phyloP scores from a whole-genome alignment of 768 basidiomycete genomes.

The Mycena sanguinolenta region DNA sequence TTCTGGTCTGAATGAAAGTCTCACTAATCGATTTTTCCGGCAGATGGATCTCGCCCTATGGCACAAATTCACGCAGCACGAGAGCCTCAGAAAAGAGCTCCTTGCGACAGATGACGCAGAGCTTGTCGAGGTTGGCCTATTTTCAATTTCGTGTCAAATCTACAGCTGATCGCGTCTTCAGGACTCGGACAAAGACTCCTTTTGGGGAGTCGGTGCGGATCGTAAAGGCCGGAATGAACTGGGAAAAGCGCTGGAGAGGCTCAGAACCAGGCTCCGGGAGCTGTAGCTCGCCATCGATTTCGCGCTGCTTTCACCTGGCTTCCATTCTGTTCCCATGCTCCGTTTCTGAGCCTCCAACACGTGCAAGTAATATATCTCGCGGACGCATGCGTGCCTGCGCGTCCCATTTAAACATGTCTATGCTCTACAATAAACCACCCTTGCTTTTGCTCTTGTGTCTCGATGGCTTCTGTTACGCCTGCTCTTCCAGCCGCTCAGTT shows the following conservation, averaged over 20 bases:
- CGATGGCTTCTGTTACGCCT: conserved; percentile 47
- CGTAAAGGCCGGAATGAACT: conserved; percentile 79
- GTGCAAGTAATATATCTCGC: conserved; percentile 32
- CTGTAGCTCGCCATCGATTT: conserved; percentile 33
- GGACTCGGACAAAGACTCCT: conserved; percentile 83
- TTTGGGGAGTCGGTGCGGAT: conserved; percentile 84
- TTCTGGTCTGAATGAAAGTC: neutral
- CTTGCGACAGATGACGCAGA: conserved; percentile 75
- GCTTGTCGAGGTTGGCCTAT: conserved; percentile 71
- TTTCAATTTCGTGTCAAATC: conserved; percentile 11
- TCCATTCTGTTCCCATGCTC: conserved; percentile 20
- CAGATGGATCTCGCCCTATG: conserved; percentile 78
- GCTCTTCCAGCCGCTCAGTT: conserved; percentile 43
- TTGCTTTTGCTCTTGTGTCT: conserved; percentile 19
- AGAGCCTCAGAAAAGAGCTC: conserved; percentile 68
- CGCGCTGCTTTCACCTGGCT: conserved; percentile 14
- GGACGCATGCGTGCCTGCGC: conserved; percentile 27
- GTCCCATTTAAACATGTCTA: conserved; percentile 37
- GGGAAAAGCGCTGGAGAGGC: conserved; percentile 75
- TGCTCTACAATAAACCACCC: conserved; percentile 27
- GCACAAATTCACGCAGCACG: conserved; percentile 81
- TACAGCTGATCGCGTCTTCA: conserved; percentile 40
- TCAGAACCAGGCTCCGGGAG: conserved; percentile 68
- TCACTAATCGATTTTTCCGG: neutral
- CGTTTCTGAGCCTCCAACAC: conserved; percentile 30